Evolutionary conservation across 2,329 filamentous ascomycete species (phyloP).

Genomic region (Talaromyces amestolkiae): DNA sequence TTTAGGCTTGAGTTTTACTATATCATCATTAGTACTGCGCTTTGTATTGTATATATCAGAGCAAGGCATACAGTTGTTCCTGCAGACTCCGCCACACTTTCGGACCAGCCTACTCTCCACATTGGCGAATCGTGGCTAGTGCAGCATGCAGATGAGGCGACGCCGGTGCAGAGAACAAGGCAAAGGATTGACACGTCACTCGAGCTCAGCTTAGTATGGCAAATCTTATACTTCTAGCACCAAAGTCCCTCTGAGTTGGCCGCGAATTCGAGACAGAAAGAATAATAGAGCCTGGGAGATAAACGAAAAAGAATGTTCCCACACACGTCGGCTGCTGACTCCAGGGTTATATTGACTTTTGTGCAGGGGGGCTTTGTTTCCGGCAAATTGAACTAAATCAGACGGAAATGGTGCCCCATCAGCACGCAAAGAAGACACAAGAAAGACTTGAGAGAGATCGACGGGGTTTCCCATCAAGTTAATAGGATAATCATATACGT

Average conservation of each 20-base stretch:
- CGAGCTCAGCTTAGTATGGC: constrained; percentile 16
- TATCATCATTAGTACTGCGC: constrained; percentile 1
- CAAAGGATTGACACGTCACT: constrained; percentile 20
- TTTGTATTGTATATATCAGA: constrained; percentile 8
- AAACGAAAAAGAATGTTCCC: constrained; percentile 11
- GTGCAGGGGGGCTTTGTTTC: background rate
- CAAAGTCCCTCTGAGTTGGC: background rate
- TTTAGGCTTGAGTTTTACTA: constrained; percentile 4
- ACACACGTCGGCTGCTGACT: constrained; percentile 6
- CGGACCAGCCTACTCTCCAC: constrained; percentile 26
- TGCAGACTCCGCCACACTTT: constrained; percentile 38
- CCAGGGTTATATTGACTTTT: constrained; percentile 14
- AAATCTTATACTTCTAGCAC: background rate
- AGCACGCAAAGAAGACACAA: constrained; percentile 3
- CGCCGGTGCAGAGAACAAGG: constrained; percentile 14
- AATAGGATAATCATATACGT: constrained; percentile 8
- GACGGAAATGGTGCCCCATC: background rate
- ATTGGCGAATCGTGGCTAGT: constrained; percentile 19
- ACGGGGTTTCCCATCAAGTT: constrained; percentile 14
- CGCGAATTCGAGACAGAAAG: background rate
- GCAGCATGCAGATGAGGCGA: constrained; percentile 19
- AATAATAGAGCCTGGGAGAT: background rate
- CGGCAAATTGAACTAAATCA: background rate
- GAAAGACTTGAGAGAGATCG: constrained; percentile 15
- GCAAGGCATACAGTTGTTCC: constrained; percentile 15